Evolutionary conservation across 2,329 filamentous ascomycete genomes (phyloP).

Genomic region (Colletotrichum sp.): DNA sequence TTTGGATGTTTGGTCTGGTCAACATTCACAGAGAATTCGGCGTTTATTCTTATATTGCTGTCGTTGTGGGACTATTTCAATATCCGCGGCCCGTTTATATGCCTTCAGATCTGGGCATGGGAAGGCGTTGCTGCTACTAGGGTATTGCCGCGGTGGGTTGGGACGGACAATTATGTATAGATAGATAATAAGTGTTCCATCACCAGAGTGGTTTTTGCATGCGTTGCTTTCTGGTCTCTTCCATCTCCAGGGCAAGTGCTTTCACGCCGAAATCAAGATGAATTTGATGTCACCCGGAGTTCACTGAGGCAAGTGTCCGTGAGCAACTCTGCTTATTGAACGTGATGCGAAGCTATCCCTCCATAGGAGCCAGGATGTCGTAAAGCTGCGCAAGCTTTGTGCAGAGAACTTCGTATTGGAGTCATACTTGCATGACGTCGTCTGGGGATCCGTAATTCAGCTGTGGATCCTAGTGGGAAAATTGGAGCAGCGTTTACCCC

Average conservation of each 20-base stretch:
- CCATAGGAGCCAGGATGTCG: neutral
- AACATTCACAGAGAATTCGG: neutral
- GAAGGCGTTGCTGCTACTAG: neutral
- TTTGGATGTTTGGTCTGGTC: neutral
- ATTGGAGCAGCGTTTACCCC: constrained; percentile 14
- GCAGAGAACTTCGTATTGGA: neutral
- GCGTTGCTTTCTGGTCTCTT: neutral
- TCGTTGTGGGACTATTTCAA: neutral
- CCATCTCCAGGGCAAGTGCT: neutral
- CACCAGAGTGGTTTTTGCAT: neutral
- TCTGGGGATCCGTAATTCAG: constrained; percentile 12
- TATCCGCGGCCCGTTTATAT: neutral
- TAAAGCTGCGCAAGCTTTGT: neutral
- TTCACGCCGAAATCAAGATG: neutral
- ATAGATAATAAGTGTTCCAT: neutral
- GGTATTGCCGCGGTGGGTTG: neutral
- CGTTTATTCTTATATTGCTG: neutral
- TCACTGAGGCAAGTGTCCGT: neutral
- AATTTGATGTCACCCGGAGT: neutral
- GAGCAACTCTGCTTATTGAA: neutral
- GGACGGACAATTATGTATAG: neutral
- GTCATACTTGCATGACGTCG: constrained; percentile 20
- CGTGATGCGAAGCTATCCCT: neutral
- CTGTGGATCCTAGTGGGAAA: neutral
- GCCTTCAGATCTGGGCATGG: neutral